Evolutionary conservation across 1,284 basidiomycete species (phyloP), one percentile per base, ranked within the genome.

Genomic region (Moesziomyces antarcticus): DNA sequence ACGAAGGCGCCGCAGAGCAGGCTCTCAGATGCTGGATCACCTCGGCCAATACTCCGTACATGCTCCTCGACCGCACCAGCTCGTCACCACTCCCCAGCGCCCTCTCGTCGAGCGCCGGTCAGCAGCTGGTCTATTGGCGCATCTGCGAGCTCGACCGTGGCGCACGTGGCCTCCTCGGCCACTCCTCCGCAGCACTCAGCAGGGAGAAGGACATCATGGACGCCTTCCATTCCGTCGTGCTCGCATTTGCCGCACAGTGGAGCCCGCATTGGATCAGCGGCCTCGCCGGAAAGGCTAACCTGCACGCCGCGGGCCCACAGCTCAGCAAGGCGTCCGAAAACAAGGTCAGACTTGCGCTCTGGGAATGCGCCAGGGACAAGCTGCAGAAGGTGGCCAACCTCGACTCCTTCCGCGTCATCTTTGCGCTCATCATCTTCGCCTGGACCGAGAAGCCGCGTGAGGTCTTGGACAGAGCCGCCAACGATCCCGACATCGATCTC

Each of bases 121-220:
- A 60, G 43, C 57, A 60, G 24, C 57, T 67, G 25, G 64, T 56
- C 45, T 67, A 67, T 24, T 67, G 64, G 64, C 43, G 64, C 3
- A 67, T 67, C 41, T 67, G 64, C 50, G 64, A 67, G 57, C 64
- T 67, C 4, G 64, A 67, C n/a, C 56, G 64, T 1, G 64, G 64
- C 20, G 52, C 64, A 35, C 48, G 50, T 3, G 30, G 20, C 16
- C 49, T 67, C 5, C 64, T 67, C 25, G 53, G 49, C 16, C 48
- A 55, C 13, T 11, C 42, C 22, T 5, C 42, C 5, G 51, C 50
- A 7, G 13, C 37, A 10, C 27, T 45, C n/a, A 45, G 43, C 40
- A 42, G 52, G 5, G 64, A 67, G 4, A 51, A 35, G n/a, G 50
- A 60, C 7, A 60, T 67, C 53, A 67, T 56, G 64, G 64, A 67